Conservation (phyloP, 257 asterid genomes). For the Lantana camara region DNA sequence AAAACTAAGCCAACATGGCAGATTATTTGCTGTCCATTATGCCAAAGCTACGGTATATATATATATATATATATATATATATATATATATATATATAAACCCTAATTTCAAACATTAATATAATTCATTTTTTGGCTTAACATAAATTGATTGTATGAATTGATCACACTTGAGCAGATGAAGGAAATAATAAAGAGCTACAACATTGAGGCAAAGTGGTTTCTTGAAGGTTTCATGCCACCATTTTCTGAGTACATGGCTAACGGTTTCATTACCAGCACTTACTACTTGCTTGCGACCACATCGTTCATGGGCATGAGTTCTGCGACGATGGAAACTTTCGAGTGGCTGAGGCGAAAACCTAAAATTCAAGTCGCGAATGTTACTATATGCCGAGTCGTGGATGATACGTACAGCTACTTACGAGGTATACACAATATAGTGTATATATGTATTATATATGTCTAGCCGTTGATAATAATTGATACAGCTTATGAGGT, state of each 20-base stretch:
- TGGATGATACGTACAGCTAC: conserved; percentile 30
- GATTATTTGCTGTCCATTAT: conserved; percentile 23
- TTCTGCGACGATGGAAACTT: conserved; percentile 16
- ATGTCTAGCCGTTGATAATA: too few relatives aligned
- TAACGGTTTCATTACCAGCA: conserved; percentile 8
- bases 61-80: not conserved
- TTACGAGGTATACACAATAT: conserved; percentile 10
- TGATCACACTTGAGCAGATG: not conserved
- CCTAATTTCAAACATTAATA: too few relatives aligned
- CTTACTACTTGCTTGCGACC: not conserved
- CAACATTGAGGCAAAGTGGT: conserved; percentile 25
- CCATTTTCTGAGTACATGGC: conserved; percentile 28
- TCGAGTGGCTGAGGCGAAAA: conserved; percentile 23
- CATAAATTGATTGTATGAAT: not conserved
- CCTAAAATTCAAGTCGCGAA: conserved; percentile 20
- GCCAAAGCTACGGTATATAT: conserved; percentile 10
- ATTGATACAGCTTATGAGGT: too few relatives aligned
- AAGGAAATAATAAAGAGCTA: conserved; percentile 26
- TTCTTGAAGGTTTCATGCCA: conserved; percentile 19
- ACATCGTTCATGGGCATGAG: conserved; percentile 17
- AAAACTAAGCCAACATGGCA: conserved; percentile 6
- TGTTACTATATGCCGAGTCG: not conserved
- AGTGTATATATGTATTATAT: not conserved
- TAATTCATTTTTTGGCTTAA: too few relatives aligned
- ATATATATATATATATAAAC: too few relatives aligned